Evolutionary conservation across 2,329 filamentous ascomycete genomes (phyloP).

Genomic region (Sporothrix dimorphospora): DNA sequence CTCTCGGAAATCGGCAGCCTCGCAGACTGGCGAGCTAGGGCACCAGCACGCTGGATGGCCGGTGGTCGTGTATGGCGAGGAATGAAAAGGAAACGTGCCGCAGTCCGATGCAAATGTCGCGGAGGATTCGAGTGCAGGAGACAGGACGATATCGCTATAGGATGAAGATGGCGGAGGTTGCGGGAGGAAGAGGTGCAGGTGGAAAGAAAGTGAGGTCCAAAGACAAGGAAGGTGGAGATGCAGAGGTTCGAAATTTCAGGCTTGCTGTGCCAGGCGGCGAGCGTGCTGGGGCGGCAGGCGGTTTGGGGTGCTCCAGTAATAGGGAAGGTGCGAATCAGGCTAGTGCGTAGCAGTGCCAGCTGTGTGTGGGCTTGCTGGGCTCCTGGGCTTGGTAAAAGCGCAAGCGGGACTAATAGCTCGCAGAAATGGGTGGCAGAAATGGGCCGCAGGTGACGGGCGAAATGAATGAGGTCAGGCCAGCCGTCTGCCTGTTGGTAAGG

Average conservation of each 20-base stretch:
- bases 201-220: conserved; percentile 9
- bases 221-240: conserved; percentile 19
- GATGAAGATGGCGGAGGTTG: neutral
- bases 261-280: conserved; percentile 17
- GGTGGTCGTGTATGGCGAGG: neutral
- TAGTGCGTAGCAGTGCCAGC: neutral
- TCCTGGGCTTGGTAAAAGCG: neutral
- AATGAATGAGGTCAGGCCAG: conserved; percentile 19
- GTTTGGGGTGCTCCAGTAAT: neutral
- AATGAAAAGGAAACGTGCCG: neutral
- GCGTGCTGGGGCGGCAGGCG: conserved; percentile 5
- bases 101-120: neutral
- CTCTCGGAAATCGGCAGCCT: conserved; percentile 23
- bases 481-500: neutral
- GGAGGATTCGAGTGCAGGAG: neutral
- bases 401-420: neutral
- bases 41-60: neutral
- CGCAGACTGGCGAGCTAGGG: neutral
- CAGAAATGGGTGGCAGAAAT: neutral
- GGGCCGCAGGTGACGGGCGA: neutral
- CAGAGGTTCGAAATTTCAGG: conserved; percentile 26
- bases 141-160: neutral
- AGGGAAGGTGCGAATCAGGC: conserved; percentile 19
- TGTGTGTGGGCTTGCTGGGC: neutral
- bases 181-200: neutral